Percentiles rank a stretch among this genome's conserved stretches.
Evolutionary conservation across 73 alveolate species (phyloP).

Genomic region (Tetrahymena thermophila): DNA sequence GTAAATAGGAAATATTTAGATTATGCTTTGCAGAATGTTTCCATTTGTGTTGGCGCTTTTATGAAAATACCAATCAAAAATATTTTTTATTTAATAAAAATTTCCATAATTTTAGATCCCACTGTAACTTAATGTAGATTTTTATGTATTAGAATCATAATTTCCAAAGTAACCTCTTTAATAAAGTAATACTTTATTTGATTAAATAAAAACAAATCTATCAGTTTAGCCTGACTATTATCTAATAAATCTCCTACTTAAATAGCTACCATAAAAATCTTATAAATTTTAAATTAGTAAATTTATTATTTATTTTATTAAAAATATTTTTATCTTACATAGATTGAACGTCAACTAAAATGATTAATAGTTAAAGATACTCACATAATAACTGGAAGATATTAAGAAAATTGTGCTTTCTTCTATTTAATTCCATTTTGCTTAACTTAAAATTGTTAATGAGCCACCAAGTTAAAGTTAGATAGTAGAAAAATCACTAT

Average conservation of each 20-base stretch:
- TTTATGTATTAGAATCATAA: background rate
- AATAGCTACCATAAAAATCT: background rate
- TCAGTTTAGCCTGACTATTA: background rate
- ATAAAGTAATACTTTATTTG: background rate
- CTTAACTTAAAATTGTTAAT: no score
- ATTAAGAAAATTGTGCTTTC: background rate
- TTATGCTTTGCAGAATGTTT: no score
- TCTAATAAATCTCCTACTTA: background rate
- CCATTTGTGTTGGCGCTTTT: no score
- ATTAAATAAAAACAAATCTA: background rate
- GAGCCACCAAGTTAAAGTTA: no score
- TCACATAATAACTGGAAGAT: background rate
- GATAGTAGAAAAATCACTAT: background rate
- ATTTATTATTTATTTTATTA: background rate
- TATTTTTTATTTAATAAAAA: no score
- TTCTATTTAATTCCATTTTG: background rate
- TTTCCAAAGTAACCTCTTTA: background rate
- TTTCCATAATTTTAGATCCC: no score
- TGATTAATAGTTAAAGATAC: background rate
- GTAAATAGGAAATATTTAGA: no score
- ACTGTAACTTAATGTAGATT: no score
- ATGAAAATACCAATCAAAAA: no score
- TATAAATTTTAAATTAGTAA: background rate
- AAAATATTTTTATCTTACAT: background rate
- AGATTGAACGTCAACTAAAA: background rate